A percentile compares a stretch with the other conserved stretches of the same genome.
Evolutionary conservation across 2,329 filamentous ascomycete genomes (phyloP).

Genomic region (Diaporthe amygdali): DNA sequence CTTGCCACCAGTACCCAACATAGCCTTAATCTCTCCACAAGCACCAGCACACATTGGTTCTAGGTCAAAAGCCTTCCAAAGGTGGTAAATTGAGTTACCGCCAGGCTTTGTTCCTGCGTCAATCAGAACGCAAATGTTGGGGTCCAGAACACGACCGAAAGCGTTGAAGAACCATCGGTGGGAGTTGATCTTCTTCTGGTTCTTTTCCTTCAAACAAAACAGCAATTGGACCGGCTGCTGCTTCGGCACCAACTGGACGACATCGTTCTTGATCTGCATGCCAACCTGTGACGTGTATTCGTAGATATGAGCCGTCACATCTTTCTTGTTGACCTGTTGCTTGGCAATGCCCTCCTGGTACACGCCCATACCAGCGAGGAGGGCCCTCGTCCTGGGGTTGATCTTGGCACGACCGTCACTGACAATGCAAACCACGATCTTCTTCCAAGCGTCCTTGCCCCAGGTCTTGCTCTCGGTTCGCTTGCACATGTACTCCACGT

Average conservation of each 20-base stretch:
- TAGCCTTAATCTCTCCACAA: conserved; percentile 98
- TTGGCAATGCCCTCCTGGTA: conserved; percentile 99
- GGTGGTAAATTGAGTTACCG: conserved; percentile 92
- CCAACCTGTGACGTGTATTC: conserved; percentile 91
- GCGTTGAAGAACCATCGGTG: conserved; percentile 99
- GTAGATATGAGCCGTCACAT: conserved; percentile 97
- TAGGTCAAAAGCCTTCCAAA: conserved; percentile 98
- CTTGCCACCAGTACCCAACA: conserved; percentile 84
- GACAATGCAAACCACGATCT: conserved; percentile 97
- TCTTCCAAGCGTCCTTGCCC: conserved; percentile 99
- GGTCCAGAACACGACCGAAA: conserved; percentile 89
- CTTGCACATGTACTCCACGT: conserved; percentile 97
- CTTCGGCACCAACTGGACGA: conserved; percentile 83
- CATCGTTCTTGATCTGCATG: conserved; percentile 85
- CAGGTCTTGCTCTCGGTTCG: conserved; percentile 94
- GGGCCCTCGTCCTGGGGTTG: conserved; percentile 86
- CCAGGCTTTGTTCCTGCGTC: conserved; percentile 96
- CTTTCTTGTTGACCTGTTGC: conserved; percentile 95
- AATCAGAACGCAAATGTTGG: conserved; percentile 95
- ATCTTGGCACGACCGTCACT: conserved; percentile 98
- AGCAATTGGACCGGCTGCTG: conserved; percentile 94
- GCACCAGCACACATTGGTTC: conserved; percentile 97
- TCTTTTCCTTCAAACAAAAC: conserved; percentile 99
- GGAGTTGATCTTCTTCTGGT: conserved; percentile 99
- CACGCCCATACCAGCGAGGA: conserved; percentile 91